phyloP scores from a whole-genome alignment of 306 rosid species.

The Begonia fuchsioides region DNA sequence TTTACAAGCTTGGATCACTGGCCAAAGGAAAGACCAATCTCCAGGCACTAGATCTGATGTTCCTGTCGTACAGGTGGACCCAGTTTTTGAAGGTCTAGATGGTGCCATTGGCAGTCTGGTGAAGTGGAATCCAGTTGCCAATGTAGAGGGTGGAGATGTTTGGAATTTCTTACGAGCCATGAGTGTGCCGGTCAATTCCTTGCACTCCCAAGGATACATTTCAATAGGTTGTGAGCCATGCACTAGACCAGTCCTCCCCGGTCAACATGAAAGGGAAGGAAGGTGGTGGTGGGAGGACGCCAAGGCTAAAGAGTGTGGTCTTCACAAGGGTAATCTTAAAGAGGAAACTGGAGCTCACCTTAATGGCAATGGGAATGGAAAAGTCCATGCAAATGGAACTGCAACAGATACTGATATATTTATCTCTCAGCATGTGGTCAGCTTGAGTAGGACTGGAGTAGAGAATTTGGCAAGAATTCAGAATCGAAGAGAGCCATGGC shows the following conservation, averaged over 20 bases:
- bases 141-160: too few relatives aligned
- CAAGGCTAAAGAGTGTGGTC: slow-evolving; percentile 87
- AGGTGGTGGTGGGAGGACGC: slow-evolving; percentile 99
- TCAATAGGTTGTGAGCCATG: too few relatives aligned
- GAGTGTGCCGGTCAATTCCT: too few relatives aligned
- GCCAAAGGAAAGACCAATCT: too few relatives aligned
- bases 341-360: slow-evolving; percentile 33
- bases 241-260: too few relatives aligned
- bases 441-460: slow-evolving; percentile 53
- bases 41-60: too few relatives aligned
- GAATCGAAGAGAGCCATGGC: slow-evolving; percentile 52
- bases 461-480: slow-evolving; percentile 60
- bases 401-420: slow-evolving; percentile 43
- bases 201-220: too few relatives aligned
- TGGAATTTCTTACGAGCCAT: too few relatives aligned
- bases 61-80: too few relatives aligned
- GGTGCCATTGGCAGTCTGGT: too few relatives aligned
- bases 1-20: slow-evolving; percentile 86
- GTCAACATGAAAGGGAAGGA: slow-evolving; percentile 97
- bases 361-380: slow-evolving; percentile 27
- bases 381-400: slow-evolving; percentile 17
- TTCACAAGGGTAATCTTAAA: slow-evolving; percentile 58
- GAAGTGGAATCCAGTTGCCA: too few relatives aligned
- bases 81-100: too few relatives aligned
- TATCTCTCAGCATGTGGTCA: slow-evolving; percentile 38